Evolutionary conservation across 768 basidiomycete species (phyloP).

Genomic region (Lanmaoa rubissima): DNA sequence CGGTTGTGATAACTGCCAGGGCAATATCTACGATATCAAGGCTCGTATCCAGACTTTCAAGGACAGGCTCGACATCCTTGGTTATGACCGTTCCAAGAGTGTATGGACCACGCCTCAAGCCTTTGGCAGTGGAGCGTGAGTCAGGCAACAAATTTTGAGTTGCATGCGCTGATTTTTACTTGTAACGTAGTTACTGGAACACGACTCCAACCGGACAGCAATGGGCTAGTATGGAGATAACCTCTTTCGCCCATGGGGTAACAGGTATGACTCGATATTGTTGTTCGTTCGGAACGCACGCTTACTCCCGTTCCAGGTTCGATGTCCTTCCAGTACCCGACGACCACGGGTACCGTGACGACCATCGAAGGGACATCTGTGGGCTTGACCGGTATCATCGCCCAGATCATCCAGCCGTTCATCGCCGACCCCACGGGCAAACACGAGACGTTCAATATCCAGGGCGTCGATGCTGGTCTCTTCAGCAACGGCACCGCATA

Average conservation of each 20-base stretch:
- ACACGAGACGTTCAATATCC: conserved; percentile 3
- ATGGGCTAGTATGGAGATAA: conserved; percentile 26
- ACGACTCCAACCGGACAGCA: conserved; percentile 28
- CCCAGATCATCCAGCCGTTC: conserved; percentile 19
- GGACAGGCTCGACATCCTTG: conserved; percentile 55
- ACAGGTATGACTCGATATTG: conserved; percentile 11
- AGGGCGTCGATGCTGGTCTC: conserved; percentile 24
- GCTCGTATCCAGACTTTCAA: conserved; percentile 64
- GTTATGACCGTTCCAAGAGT: conserved; percentile 62
- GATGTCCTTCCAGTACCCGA: conserved; percentile 30
- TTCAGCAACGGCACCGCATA: conserved; percentile 25
- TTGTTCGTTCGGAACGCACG: background rate
- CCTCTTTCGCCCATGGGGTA: conserved; percentile 28
- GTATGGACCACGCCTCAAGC: conserved; percentile 81
- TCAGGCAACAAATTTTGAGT: background rate
- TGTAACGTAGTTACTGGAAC: conserved; percentile 26
- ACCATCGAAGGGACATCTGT: conserved; percentile 25
- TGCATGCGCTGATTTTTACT: background rate
- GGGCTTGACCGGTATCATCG: conserved; percentile 4
- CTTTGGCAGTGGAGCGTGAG: conserved; percentile 53
- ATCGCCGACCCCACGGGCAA: conserved; percentile 12
- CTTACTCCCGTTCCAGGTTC: conserved; percentile 18
- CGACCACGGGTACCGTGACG: conserved; percentile 14
- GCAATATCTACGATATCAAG: conserved; percentile 62
- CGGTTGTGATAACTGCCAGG: conserved; percentile 69